A percentile compares a stretch with the other conserved stretches of the same genome.
Conservation (phyloP, 352 stramenopile species). For the Pythium rhizo-oryzae region DNA sequence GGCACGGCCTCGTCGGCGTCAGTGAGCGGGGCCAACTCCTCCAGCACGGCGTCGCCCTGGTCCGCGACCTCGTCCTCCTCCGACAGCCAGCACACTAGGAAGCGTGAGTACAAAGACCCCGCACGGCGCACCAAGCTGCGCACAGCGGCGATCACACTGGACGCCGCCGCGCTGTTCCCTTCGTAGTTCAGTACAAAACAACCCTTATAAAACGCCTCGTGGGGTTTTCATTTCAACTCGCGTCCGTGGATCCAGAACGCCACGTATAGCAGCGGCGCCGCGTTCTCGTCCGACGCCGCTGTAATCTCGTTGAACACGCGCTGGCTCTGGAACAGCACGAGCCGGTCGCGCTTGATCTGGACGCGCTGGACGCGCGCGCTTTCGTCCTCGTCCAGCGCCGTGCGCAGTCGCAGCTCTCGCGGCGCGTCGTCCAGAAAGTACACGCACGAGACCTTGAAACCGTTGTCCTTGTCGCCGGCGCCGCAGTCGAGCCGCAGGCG, state of each 20-base stretch:
- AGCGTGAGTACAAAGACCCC: constrained; percentile 14
- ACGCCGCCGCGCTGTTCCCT: constrained; percentile 27
- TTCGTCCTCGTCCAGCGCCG: constrained; percentile 25
- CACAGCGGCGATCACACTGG: constrained; percentile 32
- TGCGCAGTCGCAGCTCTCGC: constrained; percentile 38
- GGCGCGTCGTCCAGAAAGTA: constrained; percentile 48
- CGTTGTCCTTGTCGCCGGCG: constrained; percentile 68
- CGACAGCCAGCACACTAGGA: neutral
- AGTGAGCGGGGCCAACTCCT: constrained; percentile 10
- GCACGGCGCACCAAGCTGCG: constrained; percentile 30
- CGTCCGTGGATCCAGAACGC: constrained; percentile 86
- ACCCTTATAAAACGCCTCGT: too few relatives aligned
- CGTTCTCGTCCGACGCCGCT: constrained; percentile 16
- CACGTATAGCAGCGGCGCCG: constrained; percentile 56
- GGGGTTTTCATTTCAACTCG: constrained; percentile 32
- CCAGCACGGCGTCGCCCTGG: constrained; percentile 5
- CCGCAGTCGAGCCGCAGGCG: constrained; percentile 73
- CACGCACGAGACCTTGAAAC: constrained; percentile 78
- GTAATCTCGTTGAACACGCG: constrained; percentile 73
- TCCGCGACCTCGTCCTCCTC: constrained; percentile 1
- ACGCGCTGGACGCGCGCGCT: constrained; percentile 43
- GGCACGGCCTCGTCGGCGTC: constrained; percentile 24
- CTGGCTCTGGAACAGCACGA: constrained; percentile 75
- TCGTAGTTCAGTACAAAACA: too few relatives aligned
- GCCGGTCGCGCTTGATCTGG: constrained; percentile 40